Percentiles rank a stretch among this genome's conserved stretches.
phyloP scores from a whole-genome alignment of 2,329 filamentous ascomycete genomes.

The Fusarium sp. region DNA sequence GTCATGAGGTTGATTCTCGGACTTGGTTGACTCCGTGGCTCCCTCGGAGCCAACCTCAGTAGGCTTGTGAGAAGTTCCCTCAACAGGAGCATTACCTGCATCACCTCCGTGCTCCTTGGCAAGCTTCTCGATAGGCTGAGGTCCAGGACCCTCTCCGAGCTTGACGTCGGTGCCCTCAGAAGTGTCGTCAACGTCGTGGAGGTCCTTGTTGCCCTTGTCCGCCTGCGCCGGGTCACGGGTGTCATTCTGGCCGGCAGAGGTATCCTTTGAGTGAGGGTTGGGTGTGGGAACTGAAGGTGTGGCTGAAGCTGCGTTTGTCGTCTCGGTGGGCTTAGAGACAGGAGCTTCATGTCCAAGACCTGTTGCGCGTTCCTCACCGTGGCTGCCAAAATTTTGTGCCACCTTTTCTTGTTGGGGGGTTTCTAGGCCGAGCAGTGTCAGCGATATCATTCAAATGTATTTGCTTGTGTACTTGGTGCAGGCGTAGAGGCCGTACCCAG shows the following conservation, averaged over 20 bases:
- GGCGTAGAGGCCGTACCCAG: conserved; percentile 52
- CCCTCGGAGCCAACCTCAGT: conserved; percentile 19
- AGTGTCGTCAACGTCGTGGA: conserved; percentile 43
- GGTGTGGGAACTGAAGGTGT: neutral
- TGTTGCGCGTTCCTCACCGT: conserved; percentile 7
- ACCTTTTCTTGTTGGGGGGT: conserved; percentile 30
- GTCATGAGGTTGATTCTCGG: conserved; percentile 45
- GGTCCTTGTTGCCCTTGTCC: conserved; percentile 41
- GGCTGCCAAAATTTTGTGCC: conserved; percentile 23
- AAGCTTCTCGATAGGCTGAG: conserved; percentile 47
- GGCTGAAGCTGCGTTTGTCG: neutral
- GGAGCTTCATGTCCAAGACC: conserved; percentile 7
- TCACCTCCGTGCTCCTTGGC: conserved; percentile 46
- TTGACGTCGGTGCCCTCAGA: conserved; percentile 43
- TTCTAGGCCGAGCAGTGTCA: conserved; percentile 7
- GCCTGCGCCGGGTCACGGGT: conserved; percentile 50
- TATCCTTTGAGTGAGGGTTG: conserved; percentile 25
- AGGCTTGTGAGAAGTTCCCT: conserved; percentile 3
- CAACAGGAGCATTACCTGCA: conserved; percentile 35
- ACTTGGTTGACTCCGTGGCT: conserved; percentile 7
- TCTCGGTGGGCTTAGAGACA: neutral
- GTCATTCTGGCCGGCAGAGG: conserved; percentile 48
- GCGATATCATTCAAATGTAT: neutral
- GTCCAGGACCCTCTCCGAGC: conserved; percentile 41
- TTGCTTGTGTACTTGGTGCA: neutral